Conservation (phyloP, 2,329 filamentous ascomycete species). For the Colletotrichum tropicale region DNA sequence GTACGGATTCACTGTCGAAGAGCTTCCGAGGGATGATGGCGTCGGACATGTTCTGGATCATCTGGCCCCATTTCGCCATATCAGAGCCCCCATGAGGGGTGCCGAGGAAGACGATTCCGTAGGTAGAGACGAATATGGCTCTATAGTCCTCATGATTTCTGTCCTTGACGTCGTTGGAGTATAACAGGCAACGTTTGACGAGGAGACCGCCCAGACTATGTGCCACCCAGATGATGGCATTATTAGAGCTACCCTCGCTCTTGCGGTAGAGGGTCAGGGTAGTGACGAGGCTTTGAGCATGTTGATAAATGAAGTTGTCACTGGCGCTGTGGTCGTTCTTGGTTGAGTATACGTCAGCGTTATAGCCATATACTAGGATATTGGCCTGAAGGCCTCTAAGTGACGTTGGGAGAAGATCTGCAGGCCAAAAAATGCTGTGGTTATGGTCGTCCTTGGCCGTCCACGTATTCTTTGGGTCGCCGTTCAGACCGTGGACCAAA, state of each 20-base stretch:
- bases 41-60: slow-evolving; percentile 71
- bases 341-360: slow-evolving; percentile 65
- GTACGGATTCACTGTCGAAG: slow-evolving; percentile 69
- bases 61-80: slow-evolving; percentile 68
- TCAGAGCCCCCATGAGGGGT: slow-evolving; percentile 77
- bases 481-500: slow-evolving; percentile 46
- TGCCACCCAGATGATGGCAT: slow-evolving; percentile 77
- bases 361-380: slow-evolving; percentile 76
- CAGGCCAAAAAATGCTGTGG: slow-evolving; percentile 67
- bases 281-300: slow-evolving; percentile 71
- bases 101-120: slow-evolving; percentile 77
- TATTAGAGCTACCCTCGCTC: slow-evolving; percentile 57
- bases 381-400: slow-evolving; percentile 64
- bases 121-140: slow-evolving; percentile 76
- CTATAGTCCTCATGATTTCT: slow-evolving; percentile 67
- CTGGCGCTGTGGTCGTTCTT: slow-evolving; percentile 58
- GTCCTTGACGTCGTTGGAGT: slow-evolving; percentile 65
- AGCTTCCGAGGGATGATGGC: slow-evolving; percentile 69
- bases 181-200: slow-evolving; percentile 71
- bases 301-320: slow-evolving; percentile 71
- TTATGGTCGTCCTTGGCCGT: slow-evolving; percentile 49
- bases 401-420: slow-evolving; percentile 67
- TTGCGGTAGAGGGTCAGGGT: slow-evolving; percentile 68
- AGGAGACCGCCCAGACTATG: slow-evolving; percentile 78
- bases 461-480: slow-evolving; percentile 67